Conservation (phyloP, 306 rosid genomes). For the Rubus parviflorus region DNA sequence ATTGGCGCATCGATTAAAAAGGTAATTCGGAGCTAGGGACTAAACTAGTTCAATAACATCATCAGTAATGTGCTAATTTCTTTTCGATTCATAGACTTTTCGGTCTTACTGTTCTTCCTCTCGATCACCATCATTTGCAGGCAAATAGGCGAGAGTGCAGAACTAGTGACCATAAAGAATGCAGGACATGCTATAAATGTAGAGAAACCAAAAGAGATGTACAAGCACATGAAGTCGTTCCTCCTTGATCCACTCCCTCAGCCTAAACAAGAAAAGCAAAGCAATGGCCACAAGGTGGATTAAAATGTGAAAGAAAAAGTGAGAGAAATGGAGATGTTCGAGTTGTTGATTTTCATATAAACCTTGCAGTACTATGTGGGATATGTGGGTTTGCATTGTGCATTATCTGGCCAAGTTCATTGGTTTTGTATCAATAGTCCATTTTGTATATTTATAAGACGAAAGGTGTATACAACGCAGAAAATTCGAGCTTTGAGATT, state of each 20-base stretch:
- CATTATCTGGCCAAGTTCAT: slow-evolving; percentile 6
- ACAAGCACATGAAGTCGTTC: slow-evolving; percentile 54
- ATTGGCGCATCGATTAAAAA: slow-evolving; percentile 71
- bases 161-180: slow-evolving; percentile 63
- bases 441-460: neutral
- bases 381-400: neutral
- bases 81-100: neutral
- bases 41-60: neutral
- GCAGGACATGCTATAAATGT: slow-evolving; percentile 83
- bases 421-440: neutral
- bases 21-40: slow-evolving; percentile 37
- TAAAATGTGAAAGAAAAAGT: slow-evolving; percentile 25
- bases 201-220: slow-evolving; percentile 76
- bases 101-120: neutral
- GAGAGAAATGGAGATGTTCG: slow-evolving; percentile 4
- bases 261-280: slow-evolving; percentile 29
- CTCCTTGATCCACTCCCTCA: slow-evolving; percentile 46
- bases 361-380: neutral
- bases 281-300: slow-evolving; percentile 55
- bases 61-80: slow-evolving; percentile 3
- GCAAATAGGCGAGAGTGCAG: slow-evolving; percentile 68
- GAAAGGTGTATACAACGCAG: neutral
- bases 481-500: neutral
- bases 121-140: slow-evolving; percentile 33
- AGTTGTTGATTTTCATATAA: neutral